These are phyloP conservation scores for Yarrowia bubula DNA, from an alignment of 805 yeast species.

Conservation along the genomic window DNA sequence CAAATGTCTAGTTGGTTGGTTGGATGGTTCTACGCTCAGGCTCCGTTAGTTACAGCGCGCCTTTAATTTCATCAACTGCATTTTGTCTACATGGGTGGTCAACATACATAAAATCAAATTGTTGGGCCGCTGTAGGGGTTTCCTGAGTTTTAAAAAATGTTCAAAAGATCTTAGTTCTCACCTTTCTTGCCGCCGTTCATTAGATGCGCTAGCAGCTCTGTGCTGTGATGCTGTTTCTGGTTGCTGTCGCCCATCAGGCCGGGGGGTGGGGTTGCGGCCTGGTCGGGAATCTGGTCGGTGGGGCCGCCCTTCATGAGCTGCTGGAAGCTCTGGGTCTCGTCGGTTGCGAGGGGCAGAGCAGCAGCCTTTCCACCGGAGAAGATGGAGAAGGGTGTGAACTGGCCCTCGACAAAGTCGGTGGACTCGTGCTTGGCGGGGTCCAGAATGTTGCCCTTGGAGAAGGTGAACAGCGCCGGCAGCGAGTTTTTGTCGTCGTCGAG, in stretches of 20 bases:
- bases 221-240: slow-evolving; percentile 26
- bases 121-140: slow-evolving; percentile 23
- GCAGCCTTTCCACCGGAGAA: slow-evolving; percentile 14
- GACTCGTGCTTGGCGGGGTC: slow-evolving; percentile 19
- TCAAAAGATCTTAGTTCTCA: slow-evolving; percentile 27
- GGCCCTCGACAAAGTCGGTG: slow-evolving; percentile 1
- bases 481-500: background rate
- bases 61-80: slow-evolving; percentile 24
- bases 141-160: slow-evolving; percentile 24
- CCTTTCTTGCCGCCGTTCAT: slow-evolving; percentile 28
- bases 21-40: slow-evolving; percentile 6
- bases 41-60: slow-evolving; percentile 12
- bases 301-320: slow-evolving; percentile 19
- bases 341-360: slow-evolving; percentile 6
- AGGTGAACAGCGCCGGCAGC: slow-evolving; percentile 12
- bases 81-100: slow-evolving; percentile 26
- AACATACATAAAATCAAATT: slow-evolving; percentile 28
- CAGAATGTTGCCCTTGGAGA: slow-evolving; percentile 18
- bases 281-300: slow-evolving; percentile 13
- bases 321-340: slow-evolving; percentile 14
- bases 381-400: slow-evolving; percentile 18
- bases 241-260: slow-evolving; percentile 18
- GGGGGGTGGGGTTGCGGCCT: slow-evolving; percentile 27
- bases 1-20: no score
- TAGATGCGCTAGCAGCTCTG: slow-evolving; percentile 26